A percentile compares a stretch with the other conserved stretches of the same genome.
Evolutionary conservation across 2,329 filamentous ascomycete species (phyloP).

Genomic region (Colletotrichum musicola): DNA sequence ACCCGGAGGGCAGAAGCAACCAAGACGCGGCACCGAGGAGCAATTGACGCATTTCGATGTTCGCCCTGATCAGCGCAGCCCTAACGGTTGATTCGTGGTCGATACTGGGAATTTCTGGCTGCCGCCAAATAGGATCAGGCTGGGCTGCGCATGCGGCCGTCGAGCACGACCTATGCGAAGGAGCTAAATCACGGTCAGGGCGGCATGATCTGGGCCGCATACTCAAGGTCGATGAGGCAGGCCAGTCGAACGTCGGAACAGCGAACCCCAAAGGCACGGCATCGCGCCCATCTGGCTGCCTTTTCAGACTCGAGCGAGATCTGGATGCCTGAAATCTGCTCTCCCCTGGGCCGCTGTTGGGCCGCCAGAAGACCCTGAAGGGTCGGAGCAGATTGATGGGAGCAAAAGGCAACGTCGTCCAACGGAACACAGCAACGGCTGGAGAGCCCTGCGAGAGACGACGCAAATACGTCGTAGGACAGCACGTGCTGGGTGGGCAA

Average conservation of each 20-base stretch:
- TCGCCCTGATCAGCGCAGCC: constrained; percentile 17
- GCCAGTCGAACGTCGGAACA: not conserved
- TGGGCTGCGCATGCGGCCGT: constrained; percentile 9
- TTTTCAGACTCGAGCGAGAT: constrained; percentile 25
- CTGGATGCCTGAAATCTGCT: constrained; percentile 29
- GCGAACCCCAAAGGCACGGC: not conserved
- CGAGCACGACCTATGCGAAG: constrained; percentile 7
- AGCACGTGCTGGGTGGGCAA: constrained; percentile 29
- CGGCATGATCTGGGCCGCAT: constrained; percentile 28
- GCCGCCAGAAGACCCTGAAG: constrained; percentile 28
- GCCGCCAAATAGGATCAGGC: not conserved
- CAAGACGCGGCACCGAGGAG: constrained; percentile 14
- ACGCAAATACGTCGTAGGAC: constrained; percentile 12
- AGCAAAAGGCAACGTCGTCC: constrained; percentile 7
- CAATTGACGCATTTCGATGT: not conserved
- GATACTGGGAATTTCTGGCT: not conserved
- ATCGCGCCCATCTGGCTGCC: constrained; percentile 29
- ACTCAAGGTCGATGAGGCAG: constrained; percentile 18
- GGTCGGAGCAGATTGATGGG: constrained; percentile 10
- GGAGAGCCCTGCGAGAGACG: constrained; percentile 6
- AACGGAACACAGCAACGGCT: constrained; percentile 7
- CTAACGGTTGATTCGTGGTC: constrained; percentile 6
- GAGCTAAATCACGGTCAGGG: constrained; percentile 4
- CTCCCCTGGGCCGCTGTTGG: constrained; percentile 16
- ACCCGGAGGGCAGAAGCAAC: constrained; percentile 7